Evolutionary conservation across 768 basidiomycete species (phyloP).

Genomic region (Leccinum boreale): DNA sequence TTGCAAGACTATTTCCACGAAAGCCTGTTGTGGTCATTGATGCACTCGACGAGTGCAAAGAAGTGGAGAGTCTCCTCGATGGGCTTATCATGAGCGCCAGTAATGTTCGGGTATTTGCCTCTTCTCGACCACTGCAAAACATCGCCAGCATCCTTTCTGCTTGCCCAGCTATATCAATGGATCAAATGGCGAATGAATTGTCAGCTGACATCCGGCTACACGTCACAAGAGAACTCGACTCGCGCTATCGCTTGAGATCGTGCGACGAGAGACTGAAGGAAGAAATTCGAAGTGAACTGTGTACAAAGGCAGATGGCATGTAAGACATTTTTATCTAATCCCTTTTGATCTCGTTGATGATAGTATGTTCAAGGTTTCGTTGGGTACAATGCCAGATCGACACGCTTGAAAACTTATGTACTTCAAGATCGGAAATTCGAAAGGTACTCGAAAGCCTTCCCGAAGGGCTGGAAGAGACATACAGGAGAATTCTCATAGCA

Average conservation of each 20-base stretch:
- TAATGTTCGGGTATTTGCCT: slow-evolving; percentile 3
- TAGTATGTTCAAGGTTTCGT: slow-evolving; percentile 5
- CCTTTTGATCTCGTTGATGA: not conserved
- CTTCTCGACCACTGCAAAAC: slow-evolving; percentile 7
- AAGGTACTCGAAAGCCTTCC: slow-evolving; percentile 7
- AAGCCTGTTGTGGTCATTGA: slow-evolving; percentile 17
- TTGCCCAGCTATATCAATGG: slow-evolving; percentile 11
- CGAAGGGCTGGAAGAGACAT: slow-evolving; percentile 18
- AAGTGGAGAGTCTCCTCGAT: slow-evolving; percentile 6
- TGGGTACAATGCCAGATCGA: slow-evolving; percentile 20
- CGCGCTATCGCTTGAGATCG: slow-evolving; percentile 2
- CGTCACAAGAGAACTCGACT: slow-evolving; percentile 10
- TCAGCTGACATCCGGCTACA: slow-evolving; percentile 9
- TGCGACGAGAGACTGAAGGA: slow-evolving; percentile 3
- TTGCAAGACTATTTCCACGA: not conserved
- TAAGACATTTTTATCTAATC: not conserved
- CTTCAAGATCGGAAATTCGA: not conserved
- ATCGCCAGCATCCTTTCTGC: slow-evolving; percentile 1
- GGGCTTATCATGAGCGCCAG: slow-evolving; percentile 1
- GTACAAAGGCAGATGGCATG: slow-evolving; percentile 20
- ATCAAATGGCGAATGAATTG: not conserved
- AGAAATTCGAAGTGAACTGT: slow-evolving; percentile 6
- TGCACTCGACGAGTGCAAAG: slow-evolving; percentile 22
- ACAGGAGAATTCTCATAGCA: slow-evolving; percentile 15
- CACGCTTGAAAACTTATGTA: slow-evolving; percentile 2